Evolutionary conservation across 208 protist species (phyloP).

Genomic region (Acanthamoeba triangularis): DNA sequence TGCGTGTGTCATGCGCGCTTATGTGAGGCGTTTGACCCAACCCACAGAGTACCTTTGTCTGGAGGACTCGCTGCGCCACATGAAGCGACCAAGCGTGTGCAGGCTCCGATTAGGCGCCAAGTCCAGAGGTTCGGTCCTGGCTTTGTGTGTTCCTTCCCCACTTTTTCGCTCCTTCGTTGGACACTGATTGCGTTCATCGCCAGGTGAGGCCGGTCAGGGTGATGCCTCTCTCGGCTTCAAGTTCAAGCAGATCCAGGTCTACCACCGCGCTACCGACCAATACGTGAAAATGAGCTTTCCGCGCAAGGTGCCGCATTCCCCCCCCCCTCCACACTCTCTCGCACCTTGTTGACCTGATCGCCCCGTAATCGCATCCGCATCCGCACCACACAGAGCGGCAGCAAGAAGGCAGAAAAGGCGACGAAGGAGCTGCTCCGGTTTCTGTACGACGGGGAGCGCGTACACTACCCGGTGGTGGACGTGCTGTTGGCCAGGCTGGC

Average conservation of each 20-base stretch:
- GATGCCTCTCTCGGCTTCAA: background rate
- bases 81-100: conserved; percentile 26
- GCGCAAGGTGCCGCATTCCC: background rate
- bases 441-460: background rate
- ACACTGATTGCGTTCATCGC: background rate
- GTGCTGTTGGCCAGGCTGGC: conserved; percentile 24
- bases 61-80: background rate
- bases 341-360: background rate
- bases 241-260: conserved; percentile 25
- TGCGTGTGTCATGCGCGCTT: too few species aligned
- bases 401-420: conserved; percentile 20
- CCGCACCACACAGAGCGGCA: background rate
- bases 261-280: background rate
- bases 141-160: too few species aligned
- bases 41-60: conserved; percentile 27
- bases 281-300: conserved; percentile 29
- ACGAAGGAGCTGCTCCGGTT: conserved; percentile 39
- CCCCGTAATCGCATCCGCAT: too few species aligned
- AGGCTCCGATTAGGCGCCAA: background rate
- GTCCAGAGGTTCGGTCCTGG: background rate
- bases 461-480: background rate
- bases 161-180: background rate
- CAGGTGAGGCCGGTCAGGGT: background rate
- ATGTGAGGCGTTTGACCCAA: background rate
- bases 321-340: too few species aligned